Conservation (phyloP, 2,329 filamentous ascomycete species). For the Amauroascus niger region DNA sequence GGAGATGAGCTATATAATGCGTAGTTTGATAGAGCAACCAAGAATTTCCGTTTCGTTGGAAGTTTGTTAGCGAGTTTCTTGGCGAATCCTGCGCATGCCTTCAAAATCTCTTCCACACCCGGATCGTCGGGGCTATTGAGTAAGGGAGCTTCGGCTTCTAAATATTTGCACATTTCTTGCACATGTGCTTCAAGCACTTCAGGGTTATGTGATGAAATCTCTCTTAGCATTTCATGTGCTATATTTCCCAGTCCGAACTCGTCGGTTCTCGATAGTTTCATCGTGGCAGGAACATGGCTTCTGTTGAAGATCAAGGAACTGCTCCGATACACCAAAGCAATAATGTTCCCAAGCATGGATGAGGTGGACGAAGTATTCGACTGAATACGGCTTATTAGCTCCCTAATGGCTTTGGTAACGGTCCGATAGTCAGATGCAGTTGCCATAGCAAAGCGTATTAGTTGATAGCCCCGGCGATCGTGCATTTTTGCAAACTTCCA, state of each 20-base stretch:
- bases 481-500: constrained; percentile 86
- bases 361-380: constrained; percentile 45
- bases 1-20: constrained; percentile 72
- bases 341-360: constrained; percentile 66
- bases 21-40: constrained; percentile 70
- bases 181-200: constrained; percentile 89
- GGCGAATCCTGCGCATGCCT: constrained; percentile 86
- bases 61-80: constrained; percentile 77
- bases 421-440: constrained; percentile 86
- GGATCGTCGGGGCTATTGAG: constrained; percentile 57
- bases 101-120: constrained; percentile 77
- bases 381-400: constrained; percentile 73
- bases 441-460: constrained; percentile 75
- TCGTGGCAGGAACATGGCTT: constrained; percentile 83
- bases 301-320: constrained; percentile 84
- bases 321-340: constrained; percentile 72
- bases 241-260: constrained; percentile 65
- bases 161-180: constrained; percentile 76
- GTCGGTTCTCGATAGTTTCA: constrained; percentile 76
- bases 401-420: constrained; percentile 79
- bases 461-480: constrained; percentile 79
- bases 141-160: constrained; percentile 70
- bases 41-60: constrained; percentile 68
- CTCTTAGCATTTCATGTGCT: constrained; percentile 80
- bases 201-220: constrained; percentile 82